Conservation (phyloP, 1,284 basidiomycete species). For the Ceratobasidium sp. region DNA sequence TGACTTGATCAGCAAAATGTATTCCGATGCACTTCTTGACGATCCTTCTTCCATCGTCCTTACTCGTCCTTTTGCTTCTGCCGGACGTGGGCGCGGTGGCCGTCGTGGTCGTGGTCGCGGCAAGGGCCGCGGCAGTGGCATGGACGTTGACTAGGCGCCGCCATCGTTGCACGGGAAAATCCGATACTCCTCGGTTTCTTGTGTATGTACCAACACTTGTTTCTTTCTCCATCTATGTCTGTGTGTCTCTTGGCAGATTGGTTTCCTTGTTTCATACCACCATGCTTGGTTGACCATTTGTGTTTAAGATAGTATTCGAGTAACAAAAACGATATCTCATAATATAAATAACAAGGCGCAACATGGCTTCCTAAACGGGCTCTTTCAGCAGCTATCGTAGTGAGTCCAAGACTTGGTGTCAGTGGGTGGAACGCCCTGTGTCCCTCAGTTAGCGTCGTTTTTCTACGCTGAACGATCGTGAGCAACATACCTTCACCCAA, state of each 20-base stretch:
- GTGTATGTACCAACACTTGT: slow-evolving; percentile 26
- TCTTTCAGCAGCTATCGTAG: background rate
- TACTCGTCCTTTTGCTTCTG: slow-evolving; percentile 24
- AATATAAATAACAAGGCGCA: slow-evolving; percentile 15
- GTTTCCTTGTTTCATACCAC: slow-evolving; percentile 16
- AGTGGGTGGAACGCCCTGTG: background rate
- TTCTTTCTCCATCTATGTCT: background rate
- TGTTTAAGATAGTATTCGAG: slow-evolving; percentile 27
- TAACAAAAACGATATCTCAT: slow-evolving; percentile 23
- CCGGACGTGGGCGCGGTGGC: slow-evolving; percentile 38
- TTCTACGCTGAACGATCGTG: background rate
- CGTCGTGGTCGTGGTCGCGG: slow-evolving; percentile 41
- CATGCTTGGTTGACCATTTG: background rate
- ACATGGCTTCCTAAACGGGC: background rate
- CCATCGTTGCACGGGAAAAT: too few species aligned
- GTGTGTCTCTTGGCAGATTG: slow-evolving; percentile 1
- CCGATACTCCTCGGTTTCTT: background rate
- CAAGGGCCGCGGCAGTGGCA: slow-evolving; percentile 40
- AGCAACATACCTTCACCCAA: slow-evolving; percentile 8
- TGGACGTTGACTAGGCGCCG: slow-evolving; percentile 28
- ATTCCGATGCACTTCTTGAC: slow-evolving; percentile 41
- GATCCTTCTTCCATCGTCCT: slow-evolving; percentile 37
- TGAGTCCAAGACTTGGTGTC: slow-evolving; percentile 2
- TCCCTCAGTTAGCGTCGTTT: background rate
- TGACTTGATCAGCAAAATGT: slow-evolving; percentile 43